Evolutionary conservation across 345 rosid species (phyloP).

Genomic region (Ceriops zippeliana): DNA sequence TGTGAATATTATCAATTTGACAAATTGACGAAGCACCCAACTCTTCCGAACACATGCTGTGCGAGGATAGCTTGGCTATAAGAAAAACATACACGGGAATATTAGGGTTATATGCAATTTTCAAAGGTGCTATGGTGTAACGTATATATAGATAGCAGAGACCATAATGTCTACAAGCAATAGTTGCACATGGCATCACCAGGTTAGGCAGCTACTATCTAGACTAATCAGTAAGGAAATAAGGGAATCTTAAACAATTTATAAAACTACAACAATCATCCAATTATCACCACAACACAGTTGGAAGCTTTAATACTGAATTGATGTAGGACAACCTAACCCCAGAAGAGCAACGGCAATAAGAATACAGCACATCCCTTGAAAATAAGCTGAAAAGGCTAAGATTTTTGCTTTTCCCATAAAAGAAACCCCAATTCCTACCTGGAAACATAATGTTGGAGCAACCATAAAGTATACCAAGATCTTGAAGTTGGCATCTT

Average conservation of each 20-base stretch:
- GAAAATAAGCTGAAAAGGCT: neutral
- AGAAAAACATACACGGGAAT: conserved; percentile 11
- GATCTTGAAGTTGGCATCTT: conserved; percentile 59
- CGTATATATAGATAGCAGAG: neutral
- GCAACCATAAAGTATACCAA: conserved; percentile 95
- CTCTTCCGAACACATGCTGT: conserved; percentile 68
- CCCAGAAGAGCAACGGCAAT: no score
- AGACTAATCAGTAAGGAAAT: no score
- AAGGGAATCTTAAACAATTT: no score
- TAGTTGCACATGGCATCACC: neutral
- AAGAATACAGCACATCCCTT: no score
- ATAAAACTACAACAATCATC: no score
- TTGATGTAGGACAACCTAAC: no score
- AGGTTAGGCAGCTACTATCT: no score
- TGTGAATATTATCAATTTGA: conserved; percentile 76
- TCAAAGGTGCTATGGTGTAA: neutral
- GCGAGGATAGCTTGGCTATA: conserved; percentile 85
- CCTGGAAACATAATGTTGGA: conserved; percentile 99
- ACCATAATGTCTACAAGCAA: neutral
- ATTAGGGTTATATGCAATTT: neutral
- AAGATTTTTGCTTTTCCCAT: neutral
- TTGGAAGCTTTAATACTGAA: no score
- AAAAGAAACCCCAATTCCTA: conserved; percentile 21
- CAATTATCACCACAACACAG: no score
- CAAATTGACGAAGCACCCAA: conserved; percentile 87